Evolutionary conservation across 805 yeast species (phyloP).

Genomic region (Tetrapisispora phaffii): DNA sequence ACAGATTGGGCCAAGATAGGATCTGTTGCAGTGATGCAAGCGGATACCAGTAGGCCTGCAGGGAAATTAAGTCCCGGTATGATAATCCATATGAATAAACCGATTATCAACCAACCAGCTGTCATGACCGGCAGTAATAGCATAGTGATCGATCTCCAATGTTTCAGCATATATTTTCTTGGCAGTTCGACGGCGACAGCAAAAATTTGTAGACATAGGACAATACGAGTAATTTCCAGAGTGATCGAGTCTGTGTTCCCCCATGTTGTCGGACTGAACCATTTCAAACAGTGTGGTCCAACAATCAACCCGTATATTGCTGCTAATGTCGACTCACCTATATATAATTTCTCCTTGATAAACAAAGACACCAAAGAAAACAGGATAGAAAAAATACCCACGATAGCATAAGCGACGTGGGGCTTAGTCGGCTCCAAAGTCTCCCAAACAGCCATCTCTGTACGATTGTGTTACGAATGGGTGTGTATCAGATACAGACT

Average conservation of each 20-base stretch:
- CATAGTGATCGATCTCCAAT: slow-evolving; percentile 67
- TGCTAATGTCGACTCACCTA: slow-evolving; percentile 89
- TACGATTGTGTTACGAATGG: background rate
- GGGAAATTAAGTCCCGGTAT: slow-evolving; percentile 66
- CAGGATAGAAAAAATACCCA: slow-evolving; percentile 71
- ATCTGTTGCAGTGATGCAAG: slow-evolving; percentile 91
- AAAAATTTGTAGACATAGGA: slow-evolving; percentile 77
- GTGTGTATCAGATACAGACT: too few relatives aligned
- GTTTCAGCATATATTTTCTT: slow-evolving; percentile 74
- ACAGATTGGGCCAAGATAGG: slow-evolving; percentile 94
- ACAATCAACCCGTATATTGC: slow-evolving; percentile 75
- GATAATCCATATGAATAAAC: slow-evolving; percentile 67
- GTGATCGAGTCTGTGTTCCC: slow-evolving; percentile 78
- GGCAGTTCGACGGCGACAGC: slow-evolving; percentile 94
- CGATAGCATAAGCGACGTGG: slow-evolving; percentile 79
- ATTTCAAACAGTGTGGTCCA: slow-evolving; percentile 76
- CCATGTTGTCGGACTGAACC: slow-evolving; percentile 82
- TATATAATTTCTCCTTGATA: slow-evolving; percentile 72
- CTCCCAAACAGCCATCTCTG: slow-evolving; percentile 27
- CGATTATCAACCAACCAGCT: slow-evolving; percentile 76
- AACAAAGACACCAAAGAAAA: slow-evolving; percentile 75
- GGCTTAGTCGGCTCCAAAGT: slow-evolving; percentile 42
- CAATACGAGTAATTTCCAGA: slow-evolving; percentile 72
- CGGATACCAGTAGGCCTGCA: slow-evolving; percentile 64
- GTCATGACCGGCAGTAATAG: slow-evolving; percentile 84